Base-by-base conservation (phyloP, 2,329 filamentous ascomycete species). In the Sclerotinia sclerotiorum region DNA sequence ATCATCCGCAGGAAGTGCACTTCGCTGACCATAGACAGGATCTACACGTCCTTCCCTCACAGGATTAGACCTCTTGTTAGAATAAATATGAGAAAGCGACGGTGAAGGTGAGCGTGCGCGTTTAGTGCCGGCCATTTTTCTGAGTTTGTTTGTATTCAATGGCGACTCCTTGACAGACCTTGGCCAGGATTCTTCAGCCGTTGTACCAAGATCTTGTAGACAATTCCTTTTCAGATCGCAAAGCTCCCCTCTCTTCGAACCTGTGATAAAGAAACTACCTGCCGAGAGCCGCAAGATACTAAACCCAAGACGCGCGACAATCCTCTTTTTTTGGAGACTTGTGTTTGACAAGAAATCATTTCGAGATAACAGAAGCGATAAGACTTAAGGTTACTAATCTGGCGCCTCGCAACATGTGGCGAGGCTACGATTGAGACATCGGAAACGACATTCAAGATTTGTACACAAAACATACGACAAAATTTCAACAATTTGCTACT, bases 1-100 rank as follows among this genome's bases (percentile, higher is more conserved):
- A 61, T 85, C 85, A 13, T 74, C 75, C 58, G 65, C 84, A 8
- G 89, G 88, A 73, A 93, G 90, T 55, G 90, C 90, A 74, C 87
- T 87, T 78, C 88, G 86, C 79, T 92, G 90, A 52, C 90, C 90
- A 78, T 88, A 92, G 2, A 87, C 85, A 13, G 87, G 84, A 76
- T 92, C 85, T 69, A 88, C 78, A 54, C 79, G 80, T 19, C 72
- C 73, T 65, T 77, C 75, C 17, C 42, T 70, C 63, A 21, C 73
- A 69, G n/a, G 68, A 68, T 68, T 76, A 73, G 42, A 62, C 19
- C 8, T 62, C 32, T 62, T 62, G 10, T 39, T 39, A 1, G 46
- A 62, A 49, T 62, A 62, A 15, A 62, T 29, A 35, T 73, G 72
- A 0, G 72, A 49, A n/a, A 60, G 24, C 19, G 66, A 56, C 27